Conservation (phyloP, 805 yeast species). For the Metschnikowia lochheadii region DNA sequence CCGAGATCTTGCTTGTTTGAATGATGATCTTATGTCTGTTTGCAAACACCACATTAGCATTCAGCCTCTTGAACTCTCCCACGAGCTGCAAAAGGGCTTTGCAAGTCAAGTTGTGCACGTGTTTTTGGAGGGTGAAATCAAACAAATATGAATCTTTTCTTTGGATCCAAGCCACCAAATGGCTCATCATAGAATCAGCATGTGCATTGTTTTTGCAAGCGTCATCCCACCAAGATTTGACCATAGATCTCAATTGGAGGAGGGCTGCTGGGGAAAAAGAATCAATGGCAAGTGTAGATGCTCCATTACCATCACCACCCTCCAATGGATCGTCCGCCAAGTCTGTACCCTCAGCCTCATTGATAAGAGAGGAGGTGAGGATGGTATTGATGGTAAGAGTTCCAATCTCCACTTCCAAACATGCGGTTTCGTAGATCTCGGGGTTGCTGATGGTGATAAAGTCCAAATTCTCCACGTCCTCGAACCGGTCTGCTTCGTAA, state of each 20-base stretch:
- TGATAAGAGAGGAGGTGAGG: conserved; percentile 74
- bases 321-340: conserved; percentile 47
- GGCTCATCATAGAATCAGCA: conserved; percentile 81
- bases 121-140: conserved; percentile 77
- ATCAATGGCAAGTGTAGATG: conserved; percentile 66
- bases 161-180: conserved; percentile 83
- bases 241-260: conserved; percentile 62
- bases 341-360: conserved; percentile 85
- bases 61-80: conserved; percentile 73
- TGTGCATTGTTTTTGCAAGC: conserved; percentile 63
- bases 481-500: conserved; percentile 54
- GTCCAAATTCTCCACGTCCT: conserved; percentile 55
- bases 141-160: conserved; percentile 67
- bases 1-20: conserved; percentile 69
- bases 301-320: conserved; percentile 37
- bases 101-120: conserved; percentile 79
- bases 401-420: conserved; percentile 72
- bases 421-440: conserved; percentile 72
- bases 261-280: conserved; percentile 77
- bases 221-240: conserved; percentile 91
- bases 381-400: conserved; percentile 85
- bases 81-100: conserved; percentile 77
- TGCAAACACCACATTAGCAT: conserved; percentile 77
- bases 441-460: conserved; percentile 74
- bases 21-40: conserved; percentile 70